Evolutionary conservation across 306 rosid species (phyloP), one percentile per base, ranked within the genome.

Genomic region (Trichosanthes truncata): DNA sequence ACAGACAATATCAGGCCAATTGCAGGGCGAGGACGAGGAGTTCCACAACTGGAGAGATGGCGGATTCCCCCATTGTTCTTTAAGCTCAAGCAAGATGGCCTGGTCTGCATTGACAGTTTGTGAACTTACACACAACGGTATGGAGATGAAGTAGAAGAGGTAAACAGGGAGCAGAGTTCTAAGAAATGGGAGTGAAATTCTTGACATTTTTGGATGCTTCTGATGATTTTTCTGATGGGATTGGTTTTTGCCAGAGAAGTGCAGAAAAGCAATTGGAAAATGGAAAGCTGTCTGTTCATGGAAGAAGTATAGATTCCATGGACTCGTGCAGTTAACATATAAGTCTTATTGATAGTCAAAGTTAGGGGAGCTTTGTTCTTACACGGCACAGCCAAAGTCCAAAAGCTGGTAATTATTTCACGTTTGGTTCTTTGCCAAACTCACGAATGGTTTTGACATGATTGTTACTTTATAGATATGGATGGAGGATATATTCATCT

Each of bases 1-100:
- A 88, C 98, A 93, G 14, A 7, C 3, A 38, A 93, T 80, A 83
- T 43, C 93, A 49, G 89, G 83, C 98, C 98, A 93, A 9, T 79
- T 81, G 79, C 98, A 93, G 61, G 90, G 96, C 7, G 91, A 81
- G 43, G 91, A 84, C 13, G 91, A 83, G 3, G 91, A 83, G 80
- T 81, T 90, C 98, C 96, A 90, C 31, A 89, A 85, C 29, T 48
- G 75, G 45, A 93, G 86, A 73, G 88, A 88, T 51, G 86, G 89
- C 51, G 97, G 96, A 63, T 88, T 35, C 4, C 90, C 91, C 46
- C 89, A 87, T 82, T 92, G 91, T 29, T 48, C 83, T 60, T 85
- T 89, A 14, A 91, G 80, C 40, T 49, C 52, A 36, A 91, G 89
- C 2, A 92, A 90, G 80, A 81, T 77, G 0, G 72, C 68, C 69